These are phyloP conservation scores for Monosporascus ibericus DNA, from an alignment of 2,329 filamentous ascomycete genomes.

Conservation along the genomic window DNA sequence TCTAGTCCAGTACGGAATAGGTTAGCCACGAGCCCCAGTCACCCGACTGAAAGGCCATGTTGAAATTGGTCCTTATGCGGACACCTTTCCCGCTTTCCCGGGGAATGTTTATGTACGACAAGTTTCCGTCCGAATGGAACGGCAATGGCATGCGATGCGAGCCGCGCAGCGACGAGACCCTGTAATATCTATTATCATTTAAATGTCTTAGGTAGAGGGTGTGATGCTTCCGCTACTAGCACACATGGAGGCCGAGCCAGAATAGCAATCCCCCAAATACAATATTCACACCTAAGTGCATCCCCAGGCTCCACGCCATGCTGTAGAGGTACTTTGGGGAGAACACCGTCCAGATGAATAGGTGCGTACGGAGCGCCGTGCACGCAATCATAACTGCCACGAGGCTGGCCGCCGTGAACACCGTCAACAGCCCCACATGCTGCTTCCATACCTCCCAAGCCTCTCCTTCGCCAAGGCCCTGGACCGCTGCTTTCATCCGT, in stretches of 20 bases:
- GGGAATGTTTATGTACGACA: too few species aligned
- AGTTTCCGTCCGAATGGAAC: too few species aligned
- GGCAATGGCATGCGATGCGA: too few species aligned
- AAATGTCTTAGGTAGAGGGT: too few species aligned
- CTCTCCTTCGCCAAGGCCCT: not conserved
- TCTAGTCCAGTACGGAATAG: too few species aligned
- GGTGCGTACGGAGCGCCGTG: conserved; percentile 72
- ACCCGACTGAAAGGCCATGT: too few species aligned
- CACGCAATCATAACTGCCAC: conserved; percentile 84
- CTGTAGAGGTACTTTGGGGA: conserved; percentile 93
- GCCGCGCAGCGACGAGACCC: too few species aligned
- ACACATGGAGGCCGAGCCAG: conserved; percentile 34
- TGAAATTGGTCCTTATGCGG: too few species aligned
- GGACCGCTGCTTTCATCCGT: conserved; percentile 4
- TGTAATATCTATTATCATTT: too few species aligned
- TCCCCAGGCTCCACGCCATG: conserved; percentile 78
- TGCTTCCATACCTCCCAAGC: conserved; percentile 27
- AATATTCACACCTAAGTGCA: conserved; percentile 72
- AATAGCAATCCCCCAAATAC: conserved; percentile 53
- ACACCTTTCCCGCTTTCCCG: too few species aligned
- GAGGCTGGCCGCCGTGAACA: conserved; percentile 61
- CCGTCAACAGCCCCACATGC: conserved; percentile 61
- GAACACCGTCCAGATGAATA: conserved; percentile 99
- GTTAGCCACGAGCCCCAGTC: too few species aligned
- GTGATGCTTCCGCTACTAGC: too few species aligned